Conservation (phyloP, 2,329 filamentous ascomycete genomes). For the Ceratocystis variospora region DNA sequence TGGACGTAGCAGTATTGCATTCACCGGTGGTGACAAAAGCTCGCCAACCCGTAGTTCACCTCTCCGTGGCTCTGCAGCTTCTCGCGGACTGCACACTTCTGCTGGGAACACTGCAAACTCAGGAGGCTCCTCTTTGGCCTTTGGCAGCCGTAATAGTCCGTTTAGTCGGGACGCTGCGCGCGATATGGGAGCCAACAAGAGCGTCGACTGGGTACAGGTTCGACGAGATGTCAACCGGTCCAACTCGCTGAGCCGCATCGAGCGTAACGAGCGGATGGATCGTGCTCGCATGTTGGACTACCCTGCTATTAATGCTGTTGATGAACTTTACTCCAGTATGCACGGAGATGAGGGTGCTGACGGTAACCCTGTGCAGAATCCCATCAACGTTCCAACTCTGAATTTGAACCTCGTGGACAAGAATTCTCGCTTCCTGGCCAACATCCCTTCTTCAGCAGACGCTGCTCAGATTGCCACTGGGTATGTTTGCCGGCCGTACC, state of each 20-base stretch:
- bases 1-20: constrained; percentile 70
- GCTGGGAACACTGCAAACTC: constrained; percentile 25
- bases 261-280: constrained; percentile 70
- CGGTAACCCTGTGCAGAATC: constrained; percentile 66
- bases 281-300: constrained; percentile 91
- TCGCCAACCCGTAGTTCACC: constrained; percentile 19
- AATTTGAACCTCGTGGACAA: constrained; percentile 88
- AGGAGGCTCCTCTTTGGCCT: constrained; percentile 20
- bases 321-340: constrained; percentile 70
- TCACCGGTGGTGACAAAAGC: constrained; percentile 30
- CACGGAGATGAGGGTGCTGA: constrained; percentile 85
- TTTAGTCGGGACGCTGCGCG: constrained; percentile 40
- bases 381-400: constrained; percentile 65
- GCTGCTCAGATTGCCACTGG: constrained; percentile 72
- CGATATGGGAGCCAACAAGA: constrained; percentile 52
- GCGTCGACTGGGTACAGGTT: constrained; percentile 91
- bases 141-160: constrained; percentile 26
- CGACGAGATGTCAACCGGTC: constrained; percentile 90
- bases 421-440: constrained; percentile 79
- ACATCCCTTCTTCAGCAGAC: constrained; percentile 67
- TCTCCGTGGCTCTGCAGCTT: constrained; percentile 27
- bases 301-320: constrained; percentile 74
- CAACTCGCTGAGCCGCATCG: constrained; percentile 81
- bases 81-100: constrained; percentile 18
- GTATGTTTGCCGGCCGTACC: constrained; percentile 85